A percentile compares a stretch with the other conserved stretches of the same genome.
Evolutionary conservation across 495 filamentous ascomycete genomes (phyloP).

Genomic region (Annulohypoxylon nitens): DNA sequence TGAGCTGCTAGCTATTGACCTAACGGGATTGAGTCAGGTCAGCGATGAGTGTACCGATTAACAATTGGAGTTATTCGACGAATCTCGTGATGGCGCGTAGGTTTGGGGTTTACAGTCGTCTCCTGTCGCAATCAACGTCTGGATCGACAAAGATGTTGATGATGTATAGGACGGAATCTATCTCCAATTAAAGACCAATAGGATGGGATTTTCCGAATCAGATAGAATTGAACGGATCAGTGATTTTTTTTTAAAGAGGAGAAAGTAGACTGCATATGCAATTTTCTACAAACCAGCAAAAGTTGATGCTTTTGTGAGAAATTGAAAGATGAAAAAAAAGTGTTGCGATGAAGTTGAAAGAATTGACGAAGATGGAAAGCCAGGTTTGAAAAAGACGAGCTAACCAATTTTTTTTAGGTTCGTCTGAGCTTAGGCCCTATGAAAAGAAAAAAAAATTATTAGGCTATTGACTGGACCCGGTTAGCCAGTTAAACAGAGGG

Average conservation of each 20-base stretch:
- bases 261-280: constrained; percentile 13
- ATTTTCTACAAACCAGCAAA: not conserved
- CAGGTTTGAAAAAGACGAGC: constrained; percentile 14
- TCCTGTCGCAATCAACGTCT: constrained; percentile 19
- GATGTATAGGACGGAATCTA: constrained; percentile 12
- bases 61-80: not conserved
- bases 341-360: constrained; percentile 25
- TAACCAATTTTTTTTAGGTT: constrained; percentile 29
- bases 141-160: constrained; percentile 24
- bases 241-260: not conserved
- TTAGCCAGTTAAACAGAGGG: constrained; percentile 33
- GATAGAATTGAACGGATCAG: not conserved
- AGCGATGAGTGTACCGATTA: not conserved
- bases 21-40: not conserved
- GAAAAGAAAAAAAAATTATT: constrained; percentile 24
- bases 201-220: not conserved
- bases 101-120: constrained; percentile 3
- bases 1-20: not conserved
- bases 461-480: constrained; percentile 34
- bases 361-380: constrained; percentile 12
- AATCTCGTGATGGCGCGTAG: not conserved
- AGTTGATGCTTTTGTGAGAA: constrained; percentile 23
- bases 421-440: constrained; percentile 32
- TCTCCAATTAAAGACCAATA: not conserved
- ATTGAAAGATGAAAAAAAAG: constrained; percentile 12